phyloP scores from a whole-genome alignment of 2,329 filamentous ascomycete species.

The Moelleriella libera region DNA sequence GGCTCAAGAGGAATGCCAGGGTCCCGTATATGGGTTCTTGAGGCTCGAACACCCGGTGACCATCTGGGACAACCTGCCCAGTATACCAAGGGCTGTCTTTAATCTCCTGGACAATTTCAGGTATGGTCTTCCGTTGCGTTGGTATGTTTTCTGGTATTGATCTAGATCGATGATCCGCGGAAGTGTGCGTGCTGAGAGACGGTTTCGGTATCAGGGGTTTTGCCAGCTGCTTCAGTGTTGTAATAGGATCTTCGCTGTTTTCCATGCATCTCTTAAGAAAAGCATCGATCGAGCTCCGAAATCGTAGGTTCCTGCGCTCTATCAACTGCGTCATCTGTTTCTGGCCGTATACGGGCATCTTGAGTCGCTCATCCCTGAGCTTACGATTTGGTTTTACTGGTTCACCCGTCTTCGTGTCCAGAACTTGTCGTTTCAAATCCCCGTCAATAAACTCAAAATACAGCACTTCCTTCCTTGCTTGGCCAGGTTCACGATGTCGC shows the following conservation, averaged over 20 bases:
- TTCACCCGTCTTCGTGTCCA: slow-evolving; percentile 58
- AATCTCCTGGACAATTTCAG: slow-evolving; percentile 75
- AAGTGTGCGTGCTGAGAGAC: slow-evolving; percentile 23
- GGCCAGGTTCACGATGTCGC: slow-evolving; percentile 3
- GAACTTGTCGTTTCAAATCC: slow-evolving; percentile 71
- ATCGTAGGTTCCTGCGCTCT: slow-evolving; percentile 78
- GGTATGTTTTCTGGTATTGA: slow-evolving; percentile 61
- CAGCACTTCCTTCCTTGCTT: slow-evolving; percentile 50
- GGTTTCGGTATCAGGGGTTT: slow-evolving; percentile 49
- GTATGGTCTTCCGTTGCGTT: slow-evolving; percentile 61
- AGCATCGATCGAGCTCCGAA: slow-evolving; percentile 57
- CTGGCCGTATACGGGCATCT: slow-evolving; percentile 85
- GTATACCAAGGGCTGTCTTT: slow-evolving; percentile 78
- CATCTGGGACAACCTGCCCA: slow-evolving; percentile 83
- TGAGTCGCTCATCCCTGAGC: slow-evolving; percentile 64
- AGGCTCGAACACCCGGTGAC: slow-evolving; percentile 79
- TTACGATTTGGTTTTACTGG: slow-evolving; percentile 52
- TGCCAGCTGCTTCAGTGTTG: slow-evolving; percentile 43
- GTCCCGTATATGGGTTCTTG: slow-evolving; percentile 73
- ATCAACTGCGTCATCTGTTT: slow-evolving; percentile 84
- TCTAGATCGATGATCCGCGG: slow-evolving; percentile 17
- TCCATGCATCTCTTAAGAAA: slow-evolving; percentile 65
- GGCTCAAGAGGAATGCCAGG: slow-evolving; percentile 73
- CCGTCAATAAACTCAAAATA: slow-evolving; percentile 89
- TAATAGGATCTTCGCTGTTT: slow-evolving; percentile 51